A percentile compares a stretch with the other conserved stretches of the same genome.
Conservation (phyloP, 2,329 filamentous ascomycete species). For the Verticillium isaacii region DNA sequence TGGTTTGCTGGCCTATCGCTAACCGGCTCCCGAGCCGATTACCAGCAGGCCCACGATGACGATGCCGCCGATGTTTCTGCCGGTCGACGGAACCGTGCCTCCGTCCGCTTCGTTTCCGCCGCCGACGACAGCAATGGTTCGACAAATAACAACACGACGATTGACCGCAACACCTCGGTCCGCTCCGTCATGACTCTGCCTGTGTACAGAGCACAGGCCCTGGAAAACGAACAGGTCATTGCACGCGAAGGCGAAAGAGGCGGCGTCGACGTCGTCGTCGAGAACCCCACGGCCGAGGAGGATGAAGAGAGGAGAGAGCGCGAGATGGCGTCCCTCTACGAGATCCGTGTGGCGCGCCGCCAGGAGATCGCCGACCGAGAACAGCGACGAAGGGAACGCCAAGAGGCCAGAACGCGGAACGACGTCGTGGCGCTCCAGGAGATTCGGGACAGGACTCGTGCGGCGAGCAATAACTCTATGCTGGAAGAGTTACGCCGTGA, state of each 20-base stretch:
- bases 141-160: constrained; percentile 20
- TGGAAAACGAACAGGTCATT: constrained; percentile 74
- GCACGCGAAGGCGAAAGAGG: constrained; percentile 86
- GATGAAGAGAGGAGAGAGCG: constrained; percentile 75
- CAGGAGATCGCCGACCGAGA: constrained; percentile 73
- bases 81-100: constrained; percentile 1
- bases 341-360: constrained; percentile 76
- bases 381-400: constrained; percentile 62
- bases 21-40: constrained; percentile 13
- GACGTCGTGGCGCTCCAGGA: constrained; percentile 66
- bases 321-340: constrained; percentile 90
- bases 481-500: constrained; percentile 56
- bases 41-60: constrained; percentile 24
- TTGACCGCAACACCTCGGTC: constrained; percentile 81
- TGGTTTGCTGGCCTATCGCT: constrained; percentile 7
- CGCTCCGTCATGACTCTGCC: constrained; percentile 94
- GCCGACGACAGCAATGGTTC: not conserved
- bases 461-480: constrained; percentile 41
- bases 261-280: constrained; percentile 86
- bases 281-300: constrained; percentile 75
- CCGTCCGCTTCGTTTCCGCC: constrained; percentile 4
- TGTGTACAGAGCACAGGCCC: constrained; percentile 69
- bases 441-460: constrained; percentile 53
- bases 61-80: constrained; percentile 16
- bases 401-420: constrained; percentile 67